A percentile compares a stretch with the other conserved stretches of the same genome.
Evolutionary conservation across 2,329 filamentous ascomycete species (phyloP).

Genomic region (Nothomitra cinnamomea): DNA sequence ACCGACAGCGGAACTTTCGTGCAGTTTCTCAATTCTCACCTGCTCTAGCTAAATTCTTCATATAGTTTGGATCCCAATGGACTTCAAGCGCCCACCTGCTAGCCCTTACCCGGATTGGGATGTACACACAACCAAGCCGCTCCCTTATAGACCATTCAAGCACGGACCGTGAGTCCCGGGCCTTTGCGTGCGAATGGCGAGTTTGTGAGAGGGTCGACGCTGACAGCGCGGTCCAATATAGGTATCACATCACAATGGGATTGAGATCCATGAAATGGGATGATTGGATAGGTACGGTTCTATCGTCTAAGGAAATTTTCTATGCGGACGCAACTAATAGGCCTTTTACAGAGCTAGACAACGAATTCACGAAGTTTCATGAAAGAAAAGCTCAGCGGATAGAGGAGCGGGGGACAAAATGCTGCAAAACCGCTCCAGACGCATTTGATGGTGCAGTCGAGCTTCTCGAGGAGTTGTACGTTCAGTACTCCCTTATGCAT

Average conservation of each 20-base stretch:
- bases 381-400: constrained; percentile 54
- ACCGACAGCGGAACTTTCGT: no score
- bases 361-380: constrained; percentile 57
- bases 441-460: constrained; percentile 59
- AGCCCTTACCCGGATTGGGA: constrained; percentile 52
- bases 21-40: neutral
- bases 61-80: constrained; percentile 37
- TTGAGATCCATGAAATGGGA: constrained; percentile 51
- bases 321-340: no score
- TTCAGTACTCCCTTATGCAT: constrained; percentile 1
- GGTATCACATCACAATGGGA: constrained; percentile 60
- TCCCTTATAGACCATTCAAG: constrained; percentile 64
- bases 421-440: constrained; percentile 50
- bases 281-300: constrained; percentile 47
- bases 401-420: constrained; percentile 45
- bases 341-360: constrained; percentile 48
- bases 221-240: neutral
- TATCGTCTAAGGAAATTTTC: no score
- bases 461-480: constrained; percentile 52
- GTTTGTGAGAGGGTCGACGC: neutral
- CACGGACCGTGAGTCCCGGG: constrained; percentile 41
- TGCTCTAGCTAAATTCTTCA: neutral
- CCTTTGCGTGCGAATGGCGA: constrained; percentile 4
- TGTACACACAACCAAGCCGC: constrained; percentile 48
- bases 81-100: constrained; percentile 43